Percentiles rank a stretch among this genome's conserved stretches.
phyloP scores from a whole-genome alignment of 2,329 filamentous ascomycete species.

The Ophiostoma fasciatum region DNA sequence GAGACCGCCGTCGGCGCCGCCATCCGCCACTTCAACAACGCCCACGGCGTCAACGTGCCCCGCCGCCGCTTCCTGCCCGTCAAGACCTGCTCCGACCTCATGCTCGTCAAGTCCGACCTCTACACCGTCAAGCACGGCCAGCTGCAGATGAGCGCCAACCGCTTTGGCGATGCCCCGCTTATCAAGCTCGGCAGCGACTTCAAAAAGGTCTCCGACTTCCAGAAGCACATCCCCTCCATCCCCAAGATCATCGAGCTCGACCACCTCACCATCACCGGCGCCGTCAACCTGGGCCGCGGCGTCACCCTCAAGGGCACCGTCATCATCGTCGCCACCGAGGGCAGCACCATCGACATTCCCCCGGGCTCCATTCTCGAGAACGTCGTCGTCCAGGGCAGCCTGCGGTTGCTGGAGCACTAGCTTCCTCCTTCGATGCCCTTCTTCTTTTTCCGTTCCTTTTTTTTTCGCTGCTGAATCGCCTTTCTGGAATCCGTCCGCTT shows the following conservation, averaged over 20 bases:
- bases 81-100: conserved; percentile 98
- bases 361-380: conserved; percentile 96
- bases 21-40: conserved; percentile 97
- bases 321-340: conserved; percentile 96
- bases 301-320: conserved; percentile 96
- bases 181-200: conserved; percentile 99
- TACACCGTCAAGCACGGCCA: conserved; percentile 98
- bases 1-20: conserved; percentile 97
- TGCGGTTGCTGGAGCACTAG: conserved; percentile 58
- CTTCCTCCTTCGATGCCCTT: conserved; percentile 1
- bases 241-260: conserved; percentile 85
- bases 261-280: conserved; percentile 93
- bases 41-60: conserved; percentile 96
- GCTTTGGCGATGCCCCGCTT: conserved; percentile 89
- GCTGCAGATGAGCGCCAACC: conserved; percentile 89
- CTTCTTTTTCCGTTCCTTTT: not conserved
- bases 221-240: conserved; percentile 73
- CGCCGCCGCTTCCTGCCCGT: conserved; percentile 96
- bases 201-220: conserved; percentile 99
- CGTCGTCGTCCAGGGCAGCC: conserved; percentile 93
- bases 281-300: conserved; percentile 89
- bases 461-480: too few species aligned
- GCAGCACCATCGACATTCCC: conserved; percentile 93
- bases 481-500: too few species aligned
- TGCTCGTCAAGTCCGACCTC: conserved; percentile 98